Evolutionary conservation across 306 rosid genomes (phyloP), one percentile per base, ranked within the genome.

Genomic region (Gastrolobium bilobum): DNA sequence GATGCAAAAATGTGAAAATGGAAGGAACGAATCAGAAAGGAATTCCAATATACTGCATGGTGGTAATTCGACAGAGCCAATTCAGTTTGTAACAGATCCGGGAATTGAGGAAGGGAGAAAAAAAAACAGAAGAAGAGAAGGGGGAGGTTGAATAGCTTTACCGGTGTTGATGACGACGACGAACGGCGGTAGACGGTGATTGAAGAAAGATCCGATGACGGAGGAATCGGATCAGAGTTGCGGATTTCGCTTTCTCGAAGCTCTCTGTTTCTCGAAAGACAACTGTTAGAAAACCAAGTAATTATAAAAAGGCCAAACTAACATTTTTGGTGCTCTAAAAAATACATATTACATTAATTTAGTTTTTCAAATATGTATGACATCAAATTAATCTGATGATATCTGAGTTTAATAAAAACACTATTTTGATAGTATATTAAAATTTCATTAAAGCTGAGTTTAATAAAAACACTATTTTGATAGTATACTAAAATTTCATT

Each of bases 171-270:
- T 11, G 61, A 63, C n/a, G 71, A 56, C 6, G 2, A 9, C 5
- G 65, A 30, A 47, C 48, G 67, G 40, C 81, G 71, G 52, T 6
- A 4, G 68, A 44, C 69, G 82, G 75, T 46, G 63, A 75, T 42
- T 37, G 83, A 65, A 83, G 83, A 72, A 72, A 65, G 80, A 47
- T 56, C 76, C 76, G 76, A 33, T 7, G 73, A 34, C 4, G 48
- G 78, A 50, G 68, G 71, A 71, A 71, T 53, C 51, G 72, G 83
- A 83, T 83, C 80, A 51, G 72, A 78, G 80, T 72, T 72, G 67
- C 2, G 73, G 72, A 81, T 46, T 75, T 38, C 9, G 71, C n/a
- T 81, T 81, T 56, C 71, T 7, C 15, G 50, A 31, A 59, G 62
- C 5, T 74, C 5, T 74, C 10, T 67, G 44, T 47, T 64, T 66